phyloP scores from a whole-genome alignment of 2,329 filamentous ascomycete species.

The Trichoderma koningii region DNA sequence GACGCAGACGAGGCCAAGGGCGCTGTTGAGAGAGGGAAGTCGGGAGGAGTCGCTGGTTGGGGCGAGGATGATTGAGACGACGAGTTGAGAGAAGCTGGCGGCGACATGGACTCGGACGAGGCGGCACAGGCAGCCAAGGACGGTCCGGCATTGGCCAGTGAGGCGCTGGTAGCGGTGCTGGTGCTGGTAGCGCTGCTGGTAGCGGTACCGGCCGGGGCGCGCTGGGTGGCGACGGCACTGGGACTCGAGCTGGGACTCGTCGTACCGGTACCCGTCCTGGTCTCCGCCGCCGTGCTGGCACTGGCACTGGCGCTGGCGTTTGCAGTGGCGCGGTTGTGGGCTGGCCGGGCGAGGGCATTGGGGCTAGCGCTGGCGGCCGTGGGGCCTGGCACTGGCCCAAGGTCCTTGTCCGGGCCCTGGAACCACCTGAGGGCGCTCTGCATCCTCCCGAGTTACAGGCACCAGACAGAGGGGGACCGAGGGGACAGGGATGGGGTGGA shows the following conservation, averaged over 20 bases:
- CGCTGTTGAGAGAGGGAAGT: conserved; percentile 34
- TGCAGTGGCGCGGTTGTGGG: conserved; percentile 22
- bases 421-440: conserved; percentile 36
- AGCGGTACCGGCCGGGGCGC: conserved; percentile 25
- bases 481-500: not conserved
- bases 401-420: conserved; percentile 34
- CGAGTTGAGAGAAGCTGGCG: conserved; percentile 39
- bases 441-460: conserved; percentile 28
- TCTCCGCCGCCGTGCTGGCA: conserved; percentile 25
- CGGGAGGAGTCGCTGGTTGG: conserved; percentile 40
- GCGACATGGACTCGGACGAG: conserved; percentile 34
- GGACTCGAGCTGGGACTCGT: not conserved
- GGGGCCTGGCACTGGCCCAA: conserved; percentile 20
- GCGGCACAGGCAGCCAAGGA: conserved; percentile 29
- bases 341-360: conserved; percentile 23
- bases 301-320: conserved; percentile 30
- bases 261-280: conserved; percentile 1
- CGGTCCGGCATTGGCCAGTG: conserved; percentile 24
- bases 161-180: conserved; percentile 29
- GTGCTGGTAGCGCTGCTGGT: conserved; percentile 2
- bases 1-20: not conserved
- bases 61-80: conserved; percentile 42
- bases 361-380: conserved; percentile 23
- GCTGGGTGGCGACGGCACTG: conserved; percentile 29
- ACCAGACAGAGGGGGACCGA: not conserved